Evolutionary conservation across 345 rosid species (phyloP).

Genomic region (Eucalyptus sp.): DNA sequence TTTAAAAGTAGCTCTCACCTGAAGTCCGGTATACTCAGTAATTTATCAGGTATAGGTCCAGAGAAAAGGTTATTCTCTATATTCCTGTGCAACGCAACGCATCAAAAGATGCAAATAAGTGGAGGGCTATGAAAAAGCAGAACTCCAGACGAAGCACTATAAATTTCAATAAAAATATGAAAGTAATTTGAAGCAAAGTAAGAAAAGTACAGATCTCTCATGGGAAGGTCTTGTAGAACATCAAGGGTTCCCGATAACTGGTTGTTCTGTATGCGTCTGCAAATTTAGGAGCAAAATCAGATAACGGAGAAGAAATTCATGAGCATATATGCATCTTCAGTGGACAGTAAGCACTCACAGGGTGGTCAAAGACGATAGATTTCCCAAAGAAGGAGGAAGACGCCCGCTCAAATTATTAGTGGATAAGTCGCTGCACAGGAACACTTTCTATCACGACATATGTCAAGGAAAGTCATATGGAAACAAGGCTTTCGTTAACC

Average conservation of each 20-base stretch:
- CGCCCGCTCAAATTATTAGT: slow-evolving; percentile 74
- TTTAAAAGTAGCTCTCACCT: slow-evolving; percentile 14
- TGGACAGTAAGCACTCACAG: slow-evolving; percentile 38
- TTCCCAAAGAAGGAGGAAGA: slow-evolving; percentile 70
- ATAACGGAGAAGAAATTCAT: not conserved
- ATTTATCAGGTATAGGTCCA: slow-evolving; percentile 80
- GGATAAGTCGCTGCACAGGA: slow-evolving; percentile 65
- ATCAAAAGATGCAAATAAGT: not conserved
- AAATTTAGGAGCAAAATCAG: slow-evolving; percentile 21
- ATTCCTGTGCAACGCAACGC: slow-evolving; percentile 40
- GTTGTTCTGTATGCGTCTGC: slow-evolving; percentile 88
- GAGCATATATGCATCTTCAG: not conserved
- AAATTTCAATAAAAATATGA: not conserved
- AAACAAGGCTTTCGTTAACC: not conserved
- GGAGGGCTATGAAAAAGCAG: not conserved
- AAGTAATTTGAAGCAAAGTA: not conserved
- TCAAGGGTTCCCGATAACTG: slow-evolving; percentile 79
- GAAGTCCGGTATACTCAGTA: slow-evolving; percentile 63
- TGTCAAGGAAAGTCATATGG: not conserved
- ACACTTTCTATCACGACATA: slow-evolving; percentile 1
- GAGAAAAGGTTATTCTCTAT: slow-evolving; percentile 77
- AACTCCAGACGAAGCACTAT: not conserved
- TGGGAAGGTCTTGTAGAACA: slow-evolving; percentile 76
- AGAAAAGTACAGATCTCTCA: slow-evolving; percentile 66
- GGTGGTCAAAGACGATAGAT: slow-evolving; percentile 49